Evolutionary conservation across 192 early-diverging fungal species (phyloP).

Genomic region (Paraglomus brasilianum): DNA sequence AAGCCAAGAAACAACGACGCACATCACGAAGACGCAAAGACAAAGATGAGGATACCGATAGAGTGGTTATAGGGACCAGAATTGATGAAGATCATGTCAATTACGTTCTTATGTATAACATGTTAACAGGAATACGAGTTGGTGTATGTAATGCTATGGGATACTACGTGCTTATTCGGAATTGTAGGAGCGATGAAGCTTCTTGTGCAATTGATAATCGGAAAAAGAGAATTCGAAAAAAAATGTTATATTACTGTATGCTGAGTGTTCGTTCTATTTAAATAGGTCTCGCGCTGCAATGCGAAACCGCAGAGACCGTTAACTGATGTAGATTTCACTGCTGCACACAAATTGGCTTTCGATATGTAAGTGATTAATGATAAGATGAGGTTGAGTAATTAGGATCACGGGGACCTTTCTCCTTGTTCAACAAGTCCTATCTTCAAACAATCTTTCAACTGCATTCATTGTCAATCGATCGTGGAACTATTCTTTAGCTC

Average conservation of each 20-base stretch:
- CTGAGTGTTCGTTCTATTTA: slow-evolving; percentile 13
- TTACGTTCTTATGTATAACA: slow-evolving; percentile 98
- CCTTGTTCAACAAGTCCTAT: background rate
- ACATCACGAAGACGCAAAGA: slow-evolving; percentile 30
- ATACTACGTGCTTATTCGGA: background rate
- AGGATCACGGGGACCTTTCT: background rate
- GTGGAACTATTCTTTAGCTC: no score
- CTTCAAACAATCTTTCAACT: background rate
- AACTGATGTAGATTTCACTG: slow-evolving; percentile 75
- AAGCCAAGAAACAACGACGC: slow-evolving; percentile 20
- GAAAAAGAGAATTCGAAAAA: slow-evolving; percentile 18
- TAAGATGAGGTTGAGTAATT: background rate
- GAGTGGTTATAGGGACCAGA: slow-evolving; percentile 69
- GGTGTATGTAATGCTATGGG: slow-evolving; percentile 54
- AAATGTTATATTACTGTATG: background rate
- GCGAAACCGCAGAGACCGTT: slow-evolving; percentile 79
- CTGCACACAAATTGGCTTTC: slow-evolving; percentile 93
- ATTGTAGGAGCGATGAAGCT: background rate
- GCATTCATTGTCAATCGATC: background rate
- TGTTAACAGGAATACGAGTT: slow-evolving; percentile 95
- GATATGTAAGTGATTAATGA: slow-evolving; percentile 66
- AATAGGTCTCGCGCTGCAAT: slow-evolving; percentile 75
- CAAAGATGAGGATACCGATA: slow-evolving; percentile 46
- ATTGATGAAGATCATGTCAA: slow-evolving; percentile 94
- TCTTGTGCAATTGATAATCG: background rate